A percentile compares a stretch with the other conserved stretches of the same genome.
phyloP scores from a whole-genome alignment of 2,329 filamentous ascomycete species.

The Colletotrichum sp. region DNA sequence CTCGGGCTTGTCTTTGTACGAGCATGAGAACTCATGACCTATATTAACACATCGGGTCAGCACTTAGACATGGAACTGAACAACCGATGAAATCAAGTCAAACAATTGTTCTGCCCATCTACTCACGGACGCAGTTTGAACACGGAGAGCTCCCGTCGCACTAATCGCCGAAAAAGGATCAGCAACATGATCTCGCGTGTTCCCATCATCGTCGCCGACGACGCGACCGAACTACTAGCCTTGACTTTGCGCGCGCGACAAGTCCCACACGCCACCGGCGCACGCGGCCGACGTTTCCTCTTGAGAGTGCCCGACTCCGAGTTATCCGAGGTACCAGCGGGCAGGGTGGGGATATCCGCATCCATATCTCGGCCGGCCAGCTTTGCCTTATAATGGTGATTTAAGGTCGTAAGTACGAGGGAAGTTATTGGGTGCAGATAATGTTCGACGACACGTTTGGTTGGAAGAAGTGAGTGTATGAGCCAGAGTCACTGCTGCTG shows the following conservation, averaged over 20 bases:
- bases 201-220: not conserved
- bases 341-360: not conserved
- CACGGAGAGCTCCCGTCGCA: constrained; percentile 19
- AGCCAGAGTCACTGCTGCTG: not conserved
- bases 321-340: not conserved
- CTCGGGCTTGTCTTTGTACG: not conserved
- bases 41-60: not conserved
- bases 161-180: not conserved
- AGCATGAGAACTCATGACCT: constrained; percentile 19
- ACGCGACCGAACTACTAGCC: not conserved
- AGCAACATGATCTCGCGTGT: not conserved
- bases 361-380: not conserved
- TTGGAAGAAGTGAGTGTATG: not conserved
- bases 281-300: constrained; percentile 16
- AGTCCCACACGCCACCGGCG: constrained; percentile 15
- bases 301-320: not conserved
- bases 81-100: not conserved
- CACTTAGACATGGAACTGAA: not conserved
- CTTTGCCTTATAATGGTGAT: too few species aligned
- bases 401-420: not conserved
- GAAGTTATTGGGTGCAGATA: not conserved
- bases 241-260: constrained; percentile 21
- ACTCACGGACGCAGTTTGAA: constrained; percentile 20
- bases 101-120: not conserved
- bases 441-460: not conserved